These are phyloP conservation scores for Fraxinus paxiana DNA, from an alignment of 305 asterid species.

Conservation along the genomic window DNA sequence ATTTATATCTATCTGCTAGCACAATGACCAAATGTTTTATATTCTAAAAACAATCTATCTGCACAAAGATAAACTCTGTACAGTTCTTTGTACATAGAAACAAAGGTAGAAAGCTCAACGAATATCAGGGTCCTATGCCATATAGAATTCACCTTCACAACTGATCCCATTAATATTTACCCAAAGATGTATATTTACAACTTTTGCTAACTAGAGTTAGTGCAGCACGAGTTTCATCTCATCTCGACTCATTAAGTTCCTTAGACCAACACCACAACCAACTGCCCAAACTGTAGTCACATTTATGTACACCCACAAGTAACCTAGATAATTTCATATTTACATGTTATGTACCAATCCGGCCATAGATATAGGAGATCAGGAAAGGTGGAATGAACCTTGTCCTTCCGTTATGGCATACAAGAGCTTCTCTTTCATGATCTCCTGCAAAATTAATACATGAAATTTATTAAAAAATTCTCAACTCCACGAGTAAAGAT, in stretches of 20 bases:
- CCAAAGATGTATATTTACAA: conserved; percentile 10
- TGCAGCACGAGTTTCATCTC: conserved; percentile 18
- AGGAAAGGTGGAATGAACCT: conserved; percentile 90
- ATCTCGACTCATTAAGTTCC: not conserved
- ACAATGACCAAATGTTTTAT: not conserved
- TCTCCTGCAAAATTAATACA: conserved; percentile 46
- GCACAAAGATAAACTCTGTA: not conserved
- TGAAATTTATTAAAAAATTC: not conserved
- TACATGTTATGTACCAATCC: conserved; percentile 38
- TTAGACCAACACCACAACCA: conserved; percentile 26
- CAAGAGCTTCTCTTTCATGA: conserved; percentile 77
- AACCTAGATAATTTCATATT: conserved; percentile 38
- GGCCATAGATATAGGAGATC: conserved; percentile 2
- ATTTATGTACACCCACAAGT: conserved; percentile 24
- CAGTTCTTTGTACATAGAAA: conserved; percentile 10
- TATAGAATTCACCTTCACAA: conserved; percentile 24
- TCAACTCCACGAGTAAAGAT: not conserved
- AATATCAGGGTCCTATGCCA: not conserved
- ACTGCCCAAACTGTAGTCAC: not conserved
- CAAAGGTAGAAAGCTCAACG: not conserved
- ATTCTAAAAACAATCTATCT: not conserved
- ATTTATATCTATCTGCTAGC: not conserved
- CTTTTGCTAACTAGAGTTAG: conserved; percentile 17
- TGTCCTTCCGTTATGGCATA: conserved; percentile 94
- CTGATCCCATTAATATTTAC: conserved; percentile 10